These are phyloP conservation scores for Phytophthora pistaciae DNA, from an alignment of 352 stramenopile genomes.

Conservation along the genomic window DNA sequence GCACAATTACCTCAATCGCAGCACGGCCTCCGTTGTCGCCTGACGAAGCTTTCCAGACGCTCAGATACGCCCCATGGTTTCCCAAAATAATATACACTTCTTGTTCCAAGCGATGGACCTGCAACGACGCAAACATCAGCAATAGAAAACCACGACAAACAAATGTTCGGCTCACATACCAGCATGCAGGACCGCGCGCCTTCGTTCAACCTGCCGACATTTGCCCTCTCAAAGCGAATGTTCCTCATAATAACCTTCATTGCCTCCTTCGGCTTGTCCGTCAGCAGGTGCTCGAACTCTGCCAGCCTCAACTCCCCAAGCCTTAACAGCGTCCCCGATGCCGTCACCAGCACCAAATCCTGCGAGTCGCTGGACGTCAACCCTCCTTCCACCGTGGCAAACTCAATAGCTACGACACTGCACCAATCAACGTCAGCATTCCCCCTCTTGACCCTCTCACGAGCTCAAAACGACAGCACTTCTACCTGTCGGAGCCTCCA, in stretches of 20 bases:
- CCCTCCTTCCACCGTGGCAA: constrained; percentile 12
- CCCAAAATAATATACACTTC: constrained; percentile 22
- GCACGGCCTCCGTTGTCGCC: neutral
- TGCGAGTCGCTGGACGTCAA: constrained; percentile 17
- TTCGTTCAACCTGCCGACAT: constrained; percentile 23
- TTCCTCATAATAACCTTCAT: constrained; percentile 34
- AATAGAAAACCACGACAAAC: constrained; percentile 3
- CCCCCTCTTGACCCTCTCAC: neutral
- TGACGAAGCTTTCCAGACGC: constrained; percentile 18
- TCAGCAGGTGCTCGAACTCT: constrained; percentile 40
- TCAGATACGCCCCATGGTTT: constrained; percentile 30
- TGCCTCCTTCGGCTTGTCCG: constrained; percentile 18
- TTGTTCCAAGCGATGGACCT: constrained; percentile 16
- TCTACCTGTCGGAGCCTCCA: constrained; percentile 19
- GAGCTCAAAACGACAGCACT: neutral
- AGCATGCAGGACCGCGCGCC: constrained; percentile 27
- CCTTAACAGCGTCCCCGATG: constrained; percentile 23
- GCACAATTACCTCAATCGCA: constrained; percentile 26
- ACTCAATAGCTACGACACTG: constrained; percentile 24
- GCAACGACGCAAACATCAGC: constrained; percentile 4
- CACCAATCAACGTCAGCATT: neutral
- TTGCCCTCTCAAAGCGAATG: constrained; percentile 31
- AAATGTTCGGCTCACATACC: constrained; percentile 15
- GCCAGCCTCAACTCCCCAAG: constrained; percentile 36
- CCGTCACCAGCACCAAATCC: constrained; percentile 44